Conservation (phyloP, 2,329 filamentous ascomycete genomes). For the Clonostachys chloroleuca region DNA sequence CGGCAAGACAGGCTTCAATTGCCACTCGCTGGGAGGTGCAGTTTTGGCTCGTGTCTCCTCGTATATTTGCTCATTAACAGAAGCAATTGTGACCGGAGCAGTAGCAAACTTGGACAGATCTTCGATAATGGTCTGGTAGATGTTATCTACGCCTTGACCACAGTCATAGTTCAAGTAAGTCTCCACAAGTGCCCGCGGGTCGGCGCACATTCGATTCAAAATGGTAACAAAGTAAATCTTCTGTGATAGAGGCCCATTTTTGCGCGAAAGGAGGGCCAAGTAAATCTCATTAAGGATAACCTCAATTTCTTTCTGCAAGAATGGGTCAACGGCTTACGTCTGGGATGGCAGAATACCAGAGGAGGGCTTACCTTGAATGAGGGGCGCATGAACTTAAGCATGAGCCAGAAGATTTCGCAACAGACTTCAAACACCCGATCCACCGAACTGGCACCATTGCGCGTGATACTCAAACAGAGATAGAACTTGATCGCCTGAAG, state of each 20-base stretch:
- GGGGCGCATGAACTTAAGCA: conserved; percentile 88
- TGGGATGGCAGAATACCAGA: not conserved
- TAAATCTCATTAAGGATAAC: conserved; percentile 98
- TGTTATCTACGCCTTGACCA: conserved; percentile 91
- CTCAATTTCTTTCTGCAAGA: conserved; percentile 80
- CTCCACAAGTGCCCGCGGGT: conserved; percentile 87
- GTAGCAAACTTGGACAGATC: conserved; percentile 87
- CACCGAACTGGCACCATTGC: conserved; percentile 92
- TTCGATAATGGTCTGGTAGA: conserved; percentile 93
- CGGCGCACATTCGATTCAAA: conserved; percentile 76
- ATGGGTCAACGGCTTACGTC: not conserved
- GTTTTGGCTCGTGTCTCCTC: conserved; percentile 70
- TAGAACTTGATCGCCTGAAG: conserved; percentile 96
- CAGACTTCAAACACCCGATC: conserved; percentile 91
- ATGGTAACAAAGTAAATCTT: conserved; percentile 90
- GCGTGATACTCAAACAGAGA: conserved; percentile 87
- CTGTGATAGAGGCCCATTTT: conserved; percentile 80
- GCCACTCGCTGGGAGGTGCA: conserved; percentile 70
- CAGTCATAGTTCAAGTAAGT: conserved; percentile 98
- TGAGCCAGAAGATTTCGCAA: conserved; percentile 97
- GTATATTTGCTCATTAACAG: conserved; percentile 78
- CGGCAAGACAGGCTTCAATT: conserved; percentile 77
- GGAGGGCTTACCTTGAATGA: conserved; percentile 71
- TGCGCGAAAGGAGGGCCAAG: conserved; percentile 82
- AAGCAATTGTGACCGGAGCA: conserved; percentile 68